Conservation (phyloP, 768 basidiomycete genomes). For the Mrakia blollopis region DNA sequence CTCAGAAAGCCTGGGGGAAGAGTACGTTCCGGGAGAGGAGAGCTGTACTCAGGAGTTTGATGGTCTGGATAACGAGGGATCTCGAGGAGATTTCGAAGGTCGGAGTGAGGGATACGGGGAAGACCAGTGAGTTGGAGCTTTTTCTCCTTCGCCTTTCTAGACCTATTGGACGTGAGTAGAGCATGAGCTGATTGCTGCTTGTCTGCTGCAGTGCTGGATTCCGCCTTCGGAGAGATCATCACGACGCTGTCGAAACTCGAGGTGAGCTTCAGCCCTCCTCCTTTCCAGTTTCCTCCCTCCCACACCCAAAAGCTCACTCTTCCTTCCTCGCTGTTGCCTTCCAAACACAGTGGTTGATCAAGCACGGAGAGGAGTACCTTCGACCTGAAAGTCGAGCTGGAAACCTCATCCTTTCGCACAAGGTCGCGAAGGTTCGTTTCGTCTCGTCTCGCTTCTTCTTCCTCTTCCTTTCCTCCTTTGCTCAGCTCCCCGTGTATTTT, state of each 20-base stretch:
- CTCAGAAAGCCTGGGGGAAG: slow-evolving; percentile 67
- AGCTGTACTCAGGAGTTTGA: slow-evolving; percentile 75
- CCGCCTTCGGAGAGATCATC: slow-evolving; percentile 87
- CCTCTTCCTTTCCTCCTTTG: not conserved
- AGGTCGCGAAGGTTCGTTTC: slow-evolving; percentile 45
- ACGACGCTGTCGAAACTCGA: slow-evolving; percentile 79
- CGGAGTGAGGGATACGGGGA: slow-evolving; percentile 89
- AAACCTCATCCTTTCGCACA: slow-evolving; percentile 68
- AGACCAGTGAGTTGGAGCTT: slow-evolving; percentile 54
- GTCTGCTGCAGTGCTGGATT: slow-evolving; percentile 68
- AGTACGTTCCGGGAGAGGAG: slow-evolving; percentile 74
- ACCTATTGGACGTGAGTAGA: no score
- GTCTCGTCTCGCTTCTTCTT: not conserved
- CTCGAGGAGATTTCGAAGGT: slow-evolving; percentile 79
- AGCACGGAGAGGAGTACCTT: slow-evolving; percentile 73
- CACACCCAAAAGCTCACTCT: no score
- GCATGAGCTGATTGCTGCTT: not conserved
- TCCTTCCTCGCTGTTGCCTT: not conserved
- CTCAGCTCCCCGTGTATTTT: no score
- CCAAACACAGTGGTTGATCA: slow-evolving; percentile 73
- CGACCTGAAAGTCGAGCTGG: slow-evolving; percentile 62
- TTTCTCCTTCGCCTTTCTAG: no score
- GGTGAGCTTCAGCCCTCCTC: not conserved
- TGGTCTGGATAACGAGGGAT: slow-evolving; percentile 83
- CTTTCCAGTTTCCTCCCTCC: not conserved